A percentile compares a stretch with the other conserved stretches of the same genome.
phyloP scores from a whole-genome alignment of 2,329 filamentous ascomycete species.

The Exserohilum turcica region DNA sequence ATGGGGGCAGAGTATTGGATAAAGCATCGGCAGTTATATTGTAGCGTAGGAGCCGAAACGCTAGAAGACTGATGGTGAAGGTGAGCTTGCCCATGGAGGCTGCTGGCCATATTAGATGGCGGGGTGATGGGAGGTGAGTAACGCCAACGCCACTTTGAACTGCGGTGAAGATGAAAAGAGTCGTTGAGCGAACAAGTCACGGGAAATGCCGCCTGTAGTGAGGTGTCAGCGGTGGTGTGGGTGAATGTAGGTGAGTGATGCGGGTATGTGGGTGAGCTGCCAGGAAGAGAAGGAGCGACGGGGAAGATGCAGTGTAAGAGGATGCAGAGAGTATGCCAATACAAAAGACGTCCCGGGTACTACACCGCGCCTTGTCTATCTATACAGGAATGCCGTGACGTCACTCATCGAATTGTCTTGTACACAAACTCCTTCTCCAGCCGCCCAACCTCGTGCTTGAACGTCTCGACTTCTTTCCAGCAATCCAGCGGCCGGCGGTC shows the following conservation, averaged over 20 bases:
- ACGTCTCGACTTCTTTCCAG: conserved; percentile 89
- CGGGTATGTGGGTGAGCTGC: not conserved
- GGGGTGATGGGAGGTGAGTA: not conserved
- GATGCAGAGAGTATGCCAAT: not conserved
- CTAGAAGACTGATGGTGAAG: conserved; percentile 7
- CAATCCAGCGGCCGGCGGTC: conserved; percentile 90
- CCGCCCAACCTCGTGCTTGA: conserved; percentile 85
- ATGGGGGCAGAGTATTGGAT: not conserved
- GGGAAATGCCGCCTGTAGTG: not conserved
- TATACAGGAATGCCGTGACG: conserved; percentile 26
- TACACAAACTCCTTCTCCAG: conserved; percentile 89
- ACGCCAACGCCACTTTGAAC: not conserved
- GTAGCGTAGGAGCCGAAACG: not conserved
- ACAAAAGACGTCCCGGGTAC: conserved; percentile 5
- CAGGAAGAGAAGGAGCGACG: not conserved
- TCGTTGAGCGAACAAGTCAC: too few relatives aligned
- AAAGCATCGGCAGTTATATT: not conserved
- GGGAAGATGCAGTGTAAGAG: not conserved
- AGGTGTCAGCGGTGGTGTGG: not conserved
- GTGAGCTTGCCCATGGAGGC: not conserved
- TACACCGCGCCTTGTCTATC: conserved; percentile 23
- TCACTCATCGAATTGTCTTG: conserved; percentile 65
- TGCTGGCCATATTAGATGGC: not conserved
- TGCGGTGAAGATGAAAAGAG: not conserved
- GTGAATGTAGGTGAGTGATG: too few relatives aligned